Percentiles rank a stretch among this genome's conserved stretches.
Conservation (phyloP, 805 yeast genomes). For the Candida taoyuanica region DNA sequence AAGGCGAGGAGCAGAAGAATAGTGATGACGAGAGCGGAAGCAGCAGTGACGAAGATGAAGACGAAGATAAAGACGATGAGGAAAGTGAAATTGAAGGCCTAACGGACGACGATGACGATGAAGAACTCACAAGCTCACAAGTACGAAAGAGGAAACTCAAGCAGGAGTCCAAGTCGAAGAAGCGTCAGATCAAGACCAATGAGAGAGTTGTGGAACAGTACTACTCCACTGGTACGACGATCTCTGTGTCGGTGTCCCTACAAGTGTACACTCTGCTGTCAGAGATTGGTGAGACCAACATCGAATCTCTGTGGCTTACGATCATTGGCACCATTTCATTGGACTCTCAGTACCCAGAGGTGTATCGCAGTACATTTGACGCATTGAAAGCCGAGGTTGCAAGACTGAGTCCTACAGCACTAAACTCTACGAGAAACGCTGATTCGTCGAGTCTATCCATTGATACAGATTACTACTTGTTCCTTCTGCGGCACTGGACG, state of each 20-base stretch:
- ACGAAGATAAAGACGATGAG: slow-evolving; percentile 27
- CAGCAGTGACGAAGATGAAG: slow-evolving; percentile 31
- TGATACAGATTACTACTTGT: slow-evolving; percentile 82
- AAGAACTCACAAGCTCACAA: slow-evolving; percentile 26
- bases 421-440: slow-evolving; percentile 32
- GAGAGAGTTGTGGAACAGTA: slow-evolving; percentile 66
- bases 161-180: slow-evolving; percentile 35
- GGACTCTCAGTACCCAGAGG: slow-evolving; percentile 66
- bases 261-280: slow-evolving; percentile 78
- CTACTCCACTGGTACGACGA: slow-evolving; percentile 78
- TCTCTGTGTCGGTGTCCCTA: slow-evolving; percentile 69
- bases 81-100: slow-evolving; percentile 21
- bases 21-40: slow-evolving; percentile 32
- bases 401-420: slow-evolving; percentile 48
- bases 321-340: slow-evolving; percentile 85
- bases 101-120: slow-evolving; percentile 28
- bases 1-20: slow-evolving; percentile 33
- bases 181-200: slow-evolving; percentile 38
- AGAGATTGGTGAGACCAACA: slow-evolving; percentile 72
- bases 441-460: slow-evolving; percentile 48
- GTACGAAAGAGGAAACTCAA: slow-evolving; percentile 24
- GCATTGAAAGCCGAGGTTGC: slow-evolving; percentile 77
- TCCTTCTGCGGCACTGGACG: slow-evolving; percentile 88
- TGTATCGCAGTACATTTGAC: slow-evolving; percentile 69
- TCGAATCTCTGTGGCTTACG: slow-evolving; percentile 75